Evolutionary conservation across 1,284 basidiomycete species (phyloP).

Genomic region (Cutaneotrichosporon sp.): DNA sequence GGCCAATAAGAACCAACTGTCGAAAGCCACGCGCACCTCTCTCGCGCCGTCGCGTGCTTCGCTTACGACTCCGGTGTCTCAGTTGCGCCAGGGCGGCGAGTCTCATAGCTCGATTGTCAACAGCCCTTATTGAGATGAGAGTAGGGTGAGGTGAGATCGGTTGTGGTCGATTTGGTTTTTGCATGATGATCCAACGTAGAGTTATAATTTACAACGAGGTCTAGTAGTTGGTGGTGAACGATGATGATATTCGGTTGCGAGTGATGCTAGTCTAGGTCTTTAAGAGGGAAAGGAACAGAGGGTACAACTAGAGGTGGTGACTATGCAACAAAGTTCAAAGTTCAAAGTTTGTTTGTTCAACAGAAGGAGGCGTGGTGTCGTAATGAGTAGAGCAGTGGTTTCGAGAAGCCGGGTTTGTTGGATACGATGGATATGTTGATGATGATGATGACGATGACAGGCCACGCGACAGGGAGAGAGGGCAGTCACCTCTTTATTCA

Average conservation of each 20-base stretch:
- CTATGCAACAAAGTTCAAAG: conserved; percentile 1
- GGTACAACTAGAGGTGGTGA: neutral
- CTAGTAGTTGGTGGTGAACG: neutral
- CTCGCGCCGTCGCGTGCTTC: conserved; percentile 17
- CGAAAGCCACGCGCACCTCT: conserved; percentile 53
- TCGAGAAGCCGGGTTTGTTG: no score
- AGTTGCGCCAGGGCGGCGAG: conserved; percentile 27
- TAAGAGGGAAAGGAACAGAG: neutral
- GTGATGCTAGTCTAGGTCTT: conserved; percentile 2
- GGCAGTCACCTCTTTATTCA: neutral
- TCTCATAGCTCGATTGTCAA: conserved; percentile 47
- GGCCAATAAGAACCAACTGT: conserved; percentile 87
- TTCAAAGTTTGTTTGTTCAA: neutral
- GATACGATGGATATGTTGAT: no score
- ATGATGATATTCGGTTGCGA: neutral
- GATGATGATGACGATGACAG: neutral
- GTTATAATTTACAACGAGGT: conserved; percentile 12
- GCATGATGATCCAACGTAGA: conserved; percentile 3
- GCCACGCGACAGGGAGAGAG: neutral
- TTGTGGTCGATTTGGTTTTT: conserved; percentile 8
- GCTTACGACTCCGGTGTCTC: conserved; percentile 36
- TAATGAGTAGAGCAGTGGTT: no score
- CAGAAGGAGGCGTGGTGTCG: no score
- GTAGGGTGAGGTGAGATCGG: neutral
- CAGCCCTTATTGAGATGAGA: conserved; percentile 44